Conservation (phyloP, 345 rosid species). For the Brassica nigra region DNA sequence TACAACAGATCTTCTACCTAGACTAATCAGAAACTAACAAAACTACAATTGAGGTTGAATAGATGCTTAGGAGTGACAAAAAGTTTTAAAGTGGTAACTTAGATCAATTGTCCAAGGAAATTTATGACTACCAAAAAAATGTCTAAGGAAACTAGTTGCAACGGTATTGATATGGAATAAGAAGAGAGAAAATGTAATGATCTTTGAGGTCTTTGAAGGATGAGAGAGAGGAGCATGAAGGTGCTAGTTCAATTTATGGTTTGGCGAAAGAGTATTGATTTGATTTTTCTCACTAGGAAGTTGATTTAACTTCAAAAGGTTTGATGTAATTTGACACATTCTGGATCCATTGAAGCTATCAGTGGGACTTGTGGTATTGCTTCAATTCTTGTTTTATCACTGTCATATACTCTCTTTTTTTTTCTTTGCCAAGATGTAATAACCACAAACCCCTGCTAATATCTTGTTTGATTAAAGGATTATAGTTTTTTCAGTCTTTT, state of each 20-base stretch:
- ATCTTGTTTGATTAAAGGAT: background rate
- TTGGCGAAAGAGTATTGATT: background rate
- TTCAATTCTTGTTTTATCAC: slow-evolving; percentile 11
- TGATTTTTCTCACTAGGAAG: slow-evolving; percentile 10
- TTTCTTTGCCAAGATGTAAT: background rate
- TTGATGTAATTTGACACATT: background rate
- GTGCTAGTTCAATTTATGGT: background rate
- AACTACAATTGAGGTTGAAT: background rate
- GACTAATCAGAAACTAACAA: background rate
- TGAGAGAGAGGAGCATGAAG: background rate
- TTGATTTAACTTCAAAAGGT: background rate
- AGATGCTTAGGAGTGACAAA: background rate
- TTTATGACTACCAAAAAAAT: background rate
- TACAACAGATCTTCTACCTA: background rate
- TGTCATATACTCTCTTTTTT: background rate
- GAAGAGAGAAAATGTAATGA: background rate
- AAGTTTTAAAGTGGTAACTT: too few relatives aligned
- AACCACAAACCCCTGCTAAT: background rate
- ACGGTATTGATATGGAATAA: background rate
- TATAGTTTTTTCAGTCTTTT: background rate
- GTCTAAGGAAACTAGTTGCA: background rate
- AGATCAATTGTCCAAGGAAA: too few relatives aligned
- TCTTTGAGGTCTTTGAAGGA: background rate
- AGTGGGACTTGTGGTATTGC: background rate
- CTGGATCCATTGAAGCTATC: background rate